Percentiles rank a stretch among this genome's conserved stretches.
Evolutionary conservation across 2,329 filamentous ascomycete species (phyloP).

Genomic region (Cordyceps pruinosa): DNA sequence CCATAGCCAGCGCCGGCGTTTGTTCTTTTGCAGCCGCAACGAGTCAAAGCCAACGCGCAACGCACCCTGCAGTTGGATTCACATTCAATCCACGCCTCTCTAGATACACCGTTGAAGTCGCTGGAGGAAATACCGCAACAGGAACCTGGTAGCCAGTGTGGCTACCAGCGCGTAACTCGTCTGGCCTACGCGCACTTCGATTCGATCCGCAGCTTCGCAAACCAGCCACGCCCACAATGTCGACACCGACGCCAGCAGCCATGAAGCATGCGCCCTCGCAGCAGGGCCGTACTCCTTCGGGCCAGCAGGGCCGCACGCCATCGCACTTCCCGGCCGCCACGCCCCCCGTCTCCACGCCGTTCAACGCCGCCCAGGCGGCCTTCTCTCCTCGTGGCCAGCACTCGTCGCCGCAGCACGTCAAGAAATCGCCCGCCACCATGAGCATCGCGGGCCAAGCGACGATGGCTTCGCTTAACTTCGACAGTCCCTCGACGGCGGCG

Average conservation of each 20-base stretch:
- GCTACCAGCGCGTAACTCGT: background rate
- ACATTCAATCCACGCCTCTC: background rate
- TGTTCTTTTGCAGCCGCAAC: background rate
- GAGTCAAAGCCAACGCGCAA: background rate
- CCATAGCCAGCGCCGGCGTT: background rate
- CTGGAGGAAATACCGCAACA: too few relatives aligned
- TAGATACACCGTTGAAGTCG: background rate
- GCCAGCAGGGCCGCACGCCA: conserved; percentile 42
- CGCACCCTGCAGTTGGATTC: background rate
- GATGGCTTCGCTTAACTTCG: conserved; percentile 48
- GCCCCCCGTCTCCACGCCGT: conserved; percentile 60
- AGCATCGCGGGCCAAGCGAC: conserved; percentile 41
- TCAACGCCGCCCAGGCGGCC: conserved; percentile 48
- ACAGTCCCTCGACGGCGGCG: conserved; percentile 57
- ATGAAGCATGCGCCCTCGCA: conserved; percentile 40
- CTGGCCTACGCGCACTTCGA: background rate
- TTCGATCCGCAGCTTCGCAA: background rate
- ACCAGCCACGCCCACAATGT: conserved; percentile 27
- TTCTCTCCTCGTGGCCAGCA: conserved; percentile 52
- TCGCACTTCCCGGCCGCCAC: conserved; percentile 50
- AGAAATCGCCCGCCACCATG: conserved; percentile 54
- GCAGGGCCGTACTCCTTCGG: conserved; percentile 39
- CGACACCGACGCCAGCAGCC: conserved; percentile 45
- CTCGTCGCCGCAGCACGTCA: conserved; percentile 58
- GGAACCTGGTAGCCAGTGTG: background rate